These are phyloP conservation scores for Cladosporium cucumerinum DNA, from an alignment of 2,329 filamentous ascomycete genomes.

Conservation along the genomic window DNA sequence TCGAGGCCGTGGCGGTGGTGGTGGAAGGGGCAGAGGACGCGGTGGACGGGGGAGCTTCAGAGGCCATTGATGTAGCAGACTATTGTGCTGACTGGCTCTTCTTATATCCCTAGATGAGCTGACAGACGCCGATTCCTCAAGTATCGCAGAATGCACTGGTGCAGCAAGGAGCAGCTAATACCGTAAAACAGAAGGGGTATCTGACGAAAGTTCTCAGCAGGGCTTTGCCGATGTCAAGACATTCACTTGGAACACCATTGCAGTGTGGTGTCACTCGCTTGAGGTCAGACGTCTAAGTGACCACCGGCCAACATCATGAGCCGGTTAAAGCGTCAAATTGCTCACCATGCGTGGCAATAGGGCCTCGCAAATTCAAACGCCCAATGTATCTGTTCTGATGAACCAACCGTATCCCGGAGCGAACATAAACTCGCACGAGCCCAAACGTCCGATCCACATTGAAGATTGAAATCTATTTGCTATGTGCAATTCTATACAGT, in stretches of 20 bases:
- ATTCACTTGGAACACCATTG: background rate
- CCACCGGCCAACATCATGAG: background rate
- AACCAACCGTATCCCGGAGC: background rate
- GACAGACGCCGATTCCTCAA: background rate
- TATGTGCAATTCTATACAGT: background rate
- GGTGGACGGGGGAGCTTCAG: conserved; percentile 19
- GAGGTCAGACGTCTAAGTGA: background rate
- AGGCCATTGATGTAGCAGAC: conserved; percentile 3
- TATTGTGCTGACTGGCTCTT: background rate
- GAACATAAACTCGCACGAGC: background rate
- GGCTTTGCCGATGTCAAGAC: background rate
- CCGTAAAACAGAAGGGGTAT: background rate
- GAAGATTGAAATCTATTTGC: background rate
- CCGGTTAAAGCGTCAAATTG: background rate
- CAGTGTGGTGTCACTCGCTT: background rate
- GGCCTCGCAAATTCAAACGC: background rate
- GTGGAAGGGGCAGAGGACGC: conserved; percentile 14
- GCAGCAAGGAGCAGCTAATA: background rate
- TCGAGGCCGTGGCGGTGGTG: conserved; percentile 17
- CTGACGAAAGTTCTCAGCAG: background rate
- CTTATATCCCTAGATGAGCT: background rate
- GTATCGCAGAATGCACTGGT: background rate
- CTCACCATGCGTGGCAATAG: background rate
- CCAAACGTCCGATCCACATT: no score
- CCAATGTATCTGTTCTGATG: background rate